phyloP scores from a whole-genome alignment of 1,139 yeast species.

The Fermentozyma sake region DNA sequence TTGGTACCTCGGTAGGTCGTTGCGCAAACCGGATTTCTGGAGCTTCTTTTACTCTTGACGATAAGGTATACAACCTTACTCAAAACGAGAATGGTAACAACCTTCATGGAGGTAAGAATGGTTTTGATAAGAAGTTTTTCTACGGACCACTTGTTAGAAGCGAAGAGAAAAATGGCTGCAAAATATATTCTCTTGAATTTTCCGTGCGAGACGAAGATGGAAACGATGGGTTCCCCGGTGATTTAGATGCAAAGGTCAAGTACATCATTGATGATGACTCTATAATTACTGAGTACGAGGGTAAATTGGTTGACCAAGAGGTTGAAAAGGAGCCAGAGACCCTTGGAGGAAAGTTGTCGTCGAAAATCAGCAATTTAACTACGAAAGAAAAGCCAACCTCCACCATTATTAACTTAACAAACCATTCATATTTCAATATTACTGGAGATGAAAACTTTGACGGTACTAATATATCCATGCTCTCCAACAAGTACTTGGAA shows the following conservation, averaged over 20 bases:
- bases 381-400: slow-evolving; percentile 32
- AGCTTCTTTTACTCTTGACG: slow-evolving; percentile 41
- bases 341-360: too few species aligned
- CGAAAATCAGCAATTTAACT: too few species aligned
- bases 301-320: slow-evolving; percentile 36
- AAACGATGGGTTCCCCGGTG: slow-evolving; percentile 54
- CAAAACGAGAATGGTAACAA: slow-evolving; percentile 41
- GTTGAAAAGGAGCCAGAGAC: slow-evolving; percentile 12
- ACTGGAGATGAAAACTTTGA: slow-evolving; percentile 23
- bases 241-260: slow-evolving; percentile 37
- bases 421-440: slow-evolving; percentile 58
- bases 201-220: slow-evolving; percentile 41
- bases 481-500: slow-evolving; percentile 31
- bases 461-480: slow-evolving; percentile 29
- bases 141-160: slow-evolving; percentile 47
- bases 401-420: slow-evolving; percentile 57
- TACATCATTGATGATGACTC: slow-evolving; percentile 32
- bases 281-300: slow-evolving; percentile 46
- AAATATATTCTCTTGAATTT: slow-evolving; percentile 39
- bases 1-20: slow-evolving; percentile 64
- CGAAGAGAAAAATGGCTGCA: slow-evolving; percentile 21
- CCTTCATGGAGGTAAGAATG: slow-evolving; percentile 50
- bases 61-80: slow-evolving; percentile 34
- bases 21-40: slow-evolving; percentile 56
- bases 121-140: slow-evolving; percentile 48